These are phyloP conservation scores for Ceratocystis diversiconidia DNA, from an alignment of 2,329 filamentous ascomycete genomes.

Conservation along the genomic window DNA sequence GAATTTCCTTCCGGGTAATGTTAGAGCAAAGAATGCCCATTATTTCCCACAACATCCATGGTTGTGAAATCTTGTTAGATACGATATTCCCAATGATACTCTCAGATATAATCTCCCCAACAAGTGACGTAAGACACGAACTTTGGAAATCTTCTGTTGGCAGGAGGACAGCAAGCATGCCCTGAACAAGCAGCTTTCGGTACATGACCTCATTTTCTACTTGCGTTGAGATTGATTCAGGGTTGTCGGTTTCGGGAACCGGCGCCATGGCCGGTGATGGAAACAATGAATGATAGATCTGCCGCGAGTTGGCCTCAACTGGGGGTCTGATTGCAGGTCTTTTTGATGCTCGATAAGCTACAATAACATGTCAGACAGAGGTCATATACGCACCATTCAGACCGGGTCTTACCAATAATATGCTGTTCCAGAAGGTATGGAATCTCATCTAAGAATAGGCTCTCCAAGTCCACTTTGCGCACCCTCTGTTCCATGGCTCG, in stretches of 20 bases:
- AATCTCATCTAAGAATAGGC: constrained; percentile 73
- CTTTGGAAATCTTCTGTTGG: constrained; percentile 90
- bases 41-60: constrained; percentile 77
- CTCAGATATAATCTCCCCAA: constrained; percentile 79
- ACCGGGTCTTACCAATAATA: constrained; percentile 48
- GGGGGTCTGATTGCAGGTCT: constrained; percentile 43
- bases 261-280: constrained; percentile 71
- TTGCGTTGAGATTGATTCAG: constrained; percentile 43
- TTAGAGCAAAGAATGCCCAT: constrained; percentile 55
- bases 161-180: constrained; percentile 65
- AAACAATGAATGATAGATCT: constrained; percentile 70
- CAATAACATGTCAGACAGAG: constrained; percentile 5
- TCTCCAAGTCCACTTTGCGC: constrained; percentile 68
- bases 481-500: constrained; percentile 75
- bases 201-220: constrained; percentile 66
- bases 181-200: constrained; percentile 75
- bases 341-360: constrained; percentile 61
- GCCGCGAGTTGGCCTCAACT: constrained; percentile 46
- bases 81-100: constrained; percentile 75
- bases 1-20: constrained; percentile 21
- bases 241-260: constrained; percentile 45
- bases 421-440: constrained; percentile 70
- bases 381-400: constrained; percentile 1
- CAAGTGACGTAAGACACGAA: constrained; percentile 65
- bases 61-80: constrained; percentile 66